A percentile compares a stretch with the other conserved stretches of the same genome.
Conservation (phyloP, 2,329 filamentous ascomycete species). For the Monosporascus sp. region DNA sequence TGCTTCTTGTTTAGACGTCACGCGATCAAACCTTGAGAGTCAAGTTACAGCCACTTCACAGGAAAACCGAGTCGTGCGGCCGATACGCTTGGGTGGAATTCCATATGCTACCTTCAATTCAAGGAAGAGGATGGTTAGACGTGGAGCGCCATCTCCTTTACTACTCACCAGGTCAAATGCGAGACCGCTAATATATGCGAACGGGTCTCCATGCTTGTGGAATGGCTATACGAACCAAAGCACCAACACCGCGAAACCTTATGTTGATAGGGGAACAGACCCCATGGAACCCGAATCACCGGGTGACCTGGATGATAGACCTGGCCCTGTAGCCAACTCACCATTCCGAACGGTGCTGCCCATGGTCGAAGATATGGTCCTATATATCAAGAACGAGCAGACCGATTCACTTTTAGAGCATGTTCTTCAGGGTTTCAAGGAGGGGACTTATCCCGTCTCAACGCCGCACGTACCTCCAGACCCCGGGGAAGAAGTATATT, state of each 20-base stretch:
- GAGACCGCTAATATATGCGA: slow-evolving; percentile 10
- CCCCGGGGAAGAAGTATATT: slow-evolving; percentile 6
- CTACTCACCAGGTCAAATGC: slow-evolving; percentile 11
- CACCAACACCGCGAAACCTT: slow-evolving; percentile 15
- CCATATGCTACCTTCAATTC: slow-evolving; percentile 16
- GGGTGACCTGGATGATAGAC: slow-evolving; percentile 7
- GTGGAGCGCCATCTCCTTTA: slow-evolving; percentile 18
- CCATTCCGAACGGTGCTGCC: slow-evolving; percentile 42
- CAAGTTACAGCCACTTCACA: neutral
- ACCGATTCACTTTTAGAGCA: slow-evolving; percentile 38
- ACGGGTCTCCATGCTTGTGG: slow-evolving; percentile 15
- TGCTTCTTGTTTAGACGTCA: slow-evolving; percentile 4
- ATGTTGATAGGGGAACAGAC: slow-evolving; percentile 37
- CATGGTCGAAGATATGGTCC: slow-evolving; percentile 50
- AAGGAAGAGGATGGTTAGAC: slow-evolving; percentile 16
- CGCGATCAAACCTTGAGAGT: neutral
- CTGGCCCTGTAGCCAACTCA: slow-evolving; percentile 12
- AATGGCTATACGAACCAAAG: slow-evolving; percentile 18
- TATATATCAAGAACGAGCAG: slow-evolving; percentile 45
- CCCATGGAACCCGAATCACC: slow-evolving; percentile 17
- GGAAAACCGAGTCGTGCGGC: slow-evolving; percentile 9
- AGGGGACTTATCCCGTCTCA: slow-evolving; percentile 29
- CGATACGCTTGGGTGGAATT: slow-evolving; percentile 15
- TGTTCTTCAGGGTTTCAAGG: slow-evolving; percentile 41
- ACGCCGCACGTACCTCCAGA: slow-evolving; percentile 7